Evolutionary conservation across 2,329 filamentous ascomycete genomes (phyloP), one percentile per base, ranked within the genome.

Genomic region (Thielaviopsis ethacetica): DNA sequence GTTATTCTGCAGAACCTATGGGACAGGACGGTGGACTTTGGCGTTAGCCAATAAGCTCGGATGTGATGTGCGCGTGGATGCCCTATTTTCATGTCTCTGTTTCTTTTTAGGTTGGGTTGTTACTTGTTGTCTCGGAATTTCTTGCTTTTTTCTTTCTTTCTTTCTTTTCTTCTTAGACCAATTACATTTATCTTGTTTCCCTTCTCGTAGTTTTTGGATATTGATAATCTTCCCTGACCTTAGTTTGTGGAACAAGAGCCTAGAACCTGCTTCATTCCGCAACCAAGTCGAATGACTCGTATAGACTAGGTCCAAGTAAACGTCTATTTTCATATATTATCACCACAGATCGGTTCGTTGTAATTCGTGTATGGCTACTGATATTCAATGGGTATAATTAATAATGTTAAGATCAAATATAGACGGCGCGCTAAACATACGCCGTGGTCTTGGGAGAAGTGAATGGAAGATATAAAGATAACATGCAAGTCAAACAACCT

Each of bases 1-100:
- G 71, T 75, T 4, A 64, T 83, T 51, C 68, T 84, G 57, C 72
- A 80, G 59, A 79, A 77, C 62, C 67, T 84, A 54, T 84, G 81
- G 81, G 80, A 84, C 53, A 83, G 79, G 72, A 78, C 73, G 54
- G 71, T 75, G 67, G 78, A 82, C 64, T 69, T 82, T 60, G 77
- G 78, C 64, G 75, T 76, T 27, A 82, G 80, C 65, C 73, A 76
- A 68, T 62, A 41, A 73, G 75, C 47, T 75, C 71, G 68, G 56
- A 54, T 47, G n/a, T 52, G 21, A 13, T 4, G n/a, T 44, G 38
- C 3, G 10, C 21, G n/a, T 52, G 49, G 49, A 5, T 52, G 49
- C n/a, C 17, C 13, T 26, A 13, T 17, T 21, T 44, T 15, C 15
- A 5, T 44, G 17, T n/a, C n/a, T 52, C 21, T 15, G 7, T 52